Conservation (phyloP, 2,329 filamentous ascomycete species). For the Penicillium sp. region DNA sequence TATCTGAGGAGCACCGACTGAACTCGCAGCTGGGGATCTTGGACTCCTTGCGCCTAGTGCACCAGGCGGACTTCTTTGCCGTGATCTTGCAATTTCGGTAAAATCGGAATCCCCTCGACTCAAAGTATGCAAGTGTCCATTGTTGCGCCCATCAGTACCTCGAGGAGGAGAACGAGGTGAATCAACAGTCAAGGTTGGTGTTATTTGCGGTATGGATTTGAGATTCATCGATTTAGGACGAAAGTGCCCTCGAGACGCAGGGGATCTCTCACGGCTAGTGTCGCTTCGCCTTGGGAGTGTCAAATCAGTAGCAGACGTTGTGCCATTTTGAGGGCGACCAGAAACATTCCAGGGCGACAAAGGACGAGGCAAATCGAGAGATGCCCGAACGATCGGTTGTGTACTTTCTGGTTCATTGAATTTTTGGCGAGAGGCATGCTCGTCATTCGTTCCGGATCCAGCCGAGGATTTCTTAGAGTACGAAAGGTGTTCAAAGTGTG, state of each 20-base stretch:
- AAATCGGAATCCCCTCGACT: constrained; percentile 24
- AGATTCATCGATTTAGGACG: constrained; percentile 44
- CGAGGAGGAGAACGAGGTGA: constrained; percentile 42
- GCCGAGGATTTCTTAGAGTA: constrained; percentile 19
- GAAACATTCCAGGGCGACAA: constrained; percentile 35
- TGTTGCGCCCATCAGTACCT: constrained; percentile 44
- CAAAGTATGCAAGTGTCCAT: constrained; percentile 62
- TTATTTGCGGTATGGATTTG: constrained; percentile 38
- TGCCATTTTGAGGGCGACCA: constrained; percentile 17
- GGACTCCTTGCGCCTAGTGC: constrained; percentile 28
- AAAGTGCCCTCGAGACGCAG: constrained; percentile 59
- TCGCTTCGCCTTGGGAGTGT: constrained; percentile 16
- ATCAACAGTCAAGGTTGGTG: constrained; percentile 41
- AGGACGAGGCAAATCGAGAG: constrained; percentile 41
- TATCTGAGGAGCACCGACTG: constrained; percentile 7
- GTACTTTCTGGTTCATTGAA: constrained; percentile 31
- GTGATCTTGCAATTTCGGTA: constrained; percentile 20
- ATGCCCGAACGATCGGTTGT: constrained; percentile 31
- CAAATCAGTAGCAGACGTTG: constrained; percentile 12
- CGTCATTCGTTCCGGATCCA: constrained; percentile 3
- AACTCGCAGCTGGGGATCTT: constrained; percentile 17
- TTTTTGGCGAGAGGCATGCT: constrained; percentile 14
- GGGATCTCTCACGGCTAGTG: constrained; percentile 39
- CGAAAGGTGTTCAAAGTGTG: constrained; percentile 47
- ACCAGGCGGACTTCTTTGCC: constrained; percentile 13